Conservation (phyloP, 106 monocot species). For the Vanilla planifolia region DNA sequence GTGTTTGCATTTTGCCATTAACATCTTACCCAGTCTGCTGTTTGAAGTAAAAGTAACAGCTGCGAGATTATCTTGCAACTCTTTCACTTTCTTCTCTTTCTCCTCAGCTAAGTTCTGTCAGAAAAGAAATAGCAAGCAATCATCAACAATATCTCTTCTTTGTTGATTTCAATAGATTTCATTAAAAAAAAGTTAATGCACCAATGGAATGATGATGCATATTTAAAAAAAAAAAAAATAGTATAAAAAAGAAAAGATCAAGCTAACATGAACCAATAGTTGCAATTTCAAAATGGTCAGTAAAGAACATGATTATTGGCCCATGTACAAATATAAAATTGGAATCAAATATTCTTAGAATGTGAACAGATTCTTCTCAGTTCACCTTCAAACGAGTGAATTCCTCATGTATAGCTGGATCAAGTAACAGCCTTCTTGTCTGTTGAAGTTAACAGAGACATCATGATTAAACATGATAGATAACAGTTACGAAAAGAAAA, state of each 20-base stretch:
- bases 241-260: neutral
- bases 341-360: too few species aligned
- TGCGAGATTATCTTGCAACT: slow-evolving; percentile 90
- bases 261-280: too few species aligned
- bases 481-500: too few species aligned
- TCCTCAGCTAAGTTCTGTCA: slow-evolving; percentile 84
- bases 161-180: neutral
- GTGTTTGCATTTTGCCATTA: slow-evolving; percentile 96
- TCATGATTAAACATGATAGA: slow-evolving; percentile 8
- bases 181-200: neutral
- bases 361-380: neutral
- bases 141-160: neutral
- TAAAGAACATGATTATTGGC: neutral
- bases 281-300: neutral
- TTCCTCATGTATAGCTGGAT: slow-evolving; percentile 98
- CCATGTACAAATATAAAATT: neutral
- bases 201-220: too few species aligned
- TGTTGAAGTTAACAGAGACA: slow-evolving; percentile 18
- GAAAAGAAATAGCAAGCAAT: neutral
- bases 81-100: slow-evolving; percentile 95
- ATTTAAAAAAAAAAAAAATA: neutral
- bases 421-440: slow-evolving; percentile 88
- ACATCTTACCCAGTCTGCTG: slow-evolving; percentile 83
- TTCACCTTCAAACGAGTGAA: slow-evolving; percentile 93
- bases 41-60: slow-evolving; percentile 88